These are phyloP conservation scores for Arctostaphylos glauca DNA, from an alignment of 148 eudicot species.

Conservation along the genomic window DNA sequence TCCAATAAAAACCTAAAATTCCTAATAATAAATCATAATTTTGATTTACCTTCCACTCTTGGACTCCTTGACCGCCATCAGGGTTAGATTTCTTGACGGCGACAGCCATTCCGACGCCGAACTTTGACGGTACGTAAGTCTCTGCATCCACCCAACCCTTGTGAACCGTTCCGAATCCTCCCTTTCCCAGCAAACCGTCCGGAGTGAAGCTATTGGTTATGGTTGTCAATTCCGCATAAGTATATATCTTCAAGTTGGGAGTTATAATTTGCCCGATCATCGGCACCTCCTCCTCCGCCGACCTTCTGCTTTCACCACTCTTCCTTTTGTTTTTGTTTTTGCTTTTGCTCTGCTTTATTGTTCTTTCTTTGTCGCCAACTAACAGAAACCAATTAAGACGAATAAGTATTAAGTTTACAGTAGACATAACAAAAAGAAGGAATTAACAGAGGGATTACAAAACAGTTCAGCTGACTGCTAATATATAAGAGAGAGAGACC, in stretches of 20 bases:
- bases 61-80: conserved; percentile 74
- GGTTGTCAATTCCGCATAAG: conserved; percentile 41
- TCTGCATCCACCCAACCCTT: conserved; percentile 70
- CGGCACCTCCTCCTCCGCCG: not conserved
- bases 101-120: conserved; percentile 59
- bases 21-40: no score
- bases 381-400: conserved; percentile 2
- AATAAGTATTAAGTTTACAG: not conserved
- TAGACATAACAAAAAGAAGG: not conserved
- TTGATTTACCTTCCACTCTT: conserved; percentile 90
- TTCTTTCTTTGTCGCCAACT: not conserved
- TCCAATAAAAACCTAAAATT: no score
- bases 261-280: conserved; percentile 39
- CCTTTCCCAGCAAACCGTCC: conserved; percentile 66
- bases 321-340: not conserved
- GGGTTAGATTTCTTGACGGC: conserved; percentile 76
- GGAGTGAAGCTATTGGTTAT: conserved; percentile 64
- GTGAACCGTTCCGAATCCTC: conserved; percentile 83
- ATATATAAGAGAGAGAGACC: no score
- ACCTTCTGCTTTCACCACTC: not conserved
- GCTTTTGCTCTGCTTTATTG: not conserved
- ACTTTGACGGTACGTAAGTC: conserved; percentile 64
- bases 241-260: conserved; percentile 52
- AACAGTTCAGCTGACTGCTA: not conserved
- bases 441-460: no score